Conservation (phyloP, 345 rosid genomes). For the Microcos paniculata region DNA sequence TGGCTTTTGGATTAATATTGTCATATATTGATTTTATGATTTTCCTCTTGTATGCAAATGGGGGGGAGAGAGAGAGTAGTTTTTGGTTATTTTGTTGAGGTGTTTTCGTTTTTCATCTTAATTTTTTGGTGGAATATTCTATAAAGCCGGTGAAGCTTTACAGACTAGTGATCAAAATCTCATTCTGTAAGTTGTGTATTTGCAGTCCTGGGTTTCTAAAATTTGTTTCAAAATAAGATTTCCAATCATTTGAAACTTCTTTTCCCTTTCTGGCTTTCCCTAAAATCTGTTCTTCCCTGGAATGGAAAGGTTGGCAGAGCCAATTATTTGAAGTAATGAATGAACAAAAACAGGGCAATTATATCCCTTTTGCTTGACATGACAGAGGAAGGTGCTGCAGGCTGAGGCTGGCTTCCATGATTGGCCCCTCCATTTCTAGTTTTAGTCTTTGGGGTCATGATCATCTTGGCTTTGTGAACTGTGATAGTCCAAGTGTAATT, state of each 20-base stretch:
- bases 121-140: neutral
- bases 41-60: neutral
- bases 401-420: too few species aligned
- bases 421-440: too few species aligned
- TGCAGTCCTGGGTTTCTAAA: neutral
- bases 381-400: too few species aligned
- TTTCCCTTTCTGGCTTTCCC: neutral
- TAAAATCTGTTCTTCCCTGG: neutral
- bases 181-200: neutral
- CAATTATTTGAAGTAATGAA: too few species aligned
- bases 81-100: neutral
- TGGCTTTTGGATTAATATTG: neutral
- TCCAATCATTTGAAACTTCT: neutral
- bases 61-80: neutral
- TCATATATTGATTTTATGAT: neutral
- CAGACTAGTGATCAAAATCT: neutral
- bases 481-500: too few species aligned
- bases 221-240: neutral
- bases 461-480: too few species aligned
- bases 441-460: too few species aligned
- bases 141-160: neutral
- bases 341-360: too few species aligned
- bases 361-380: too few species aligned
- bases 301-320: too few species aligned
- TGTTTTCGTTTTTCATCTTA: neutral